Conservation (phyloP, 495 filamentous ascomycete species). For the Trichoderma asperelloides region DNA sequence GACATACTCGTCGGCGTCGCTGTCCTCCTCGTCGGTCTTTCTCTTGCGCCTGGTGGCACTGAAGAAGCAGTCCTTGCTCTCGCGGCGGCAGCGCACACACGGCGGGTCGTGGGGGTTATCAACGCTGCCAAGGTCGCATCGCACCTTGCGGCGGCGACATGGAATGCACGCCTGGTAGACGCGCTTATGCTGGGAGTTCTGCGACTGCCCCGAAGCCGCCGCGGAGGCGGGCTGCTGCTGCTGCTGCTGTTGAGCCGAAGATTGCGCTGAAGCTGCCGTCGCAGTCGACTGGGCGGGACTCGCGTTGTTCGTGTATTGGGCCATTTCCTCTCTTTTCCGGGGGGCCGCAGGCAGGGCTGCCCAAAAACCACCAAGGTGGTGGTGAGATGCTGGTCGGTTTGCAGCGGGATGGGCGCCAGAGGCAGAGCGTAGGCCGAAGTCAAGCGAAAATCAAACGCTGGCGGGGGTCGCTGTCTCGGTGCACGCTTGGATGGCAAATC, state of each 20-base stretch:
- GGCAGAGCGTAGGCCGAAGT: conserved; percentile 8
- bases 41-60: conserved; percentile 91
- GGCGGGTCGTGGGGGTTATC: conserved; percentile 91
- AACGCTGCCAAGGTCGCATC: conserved; percentile 88
- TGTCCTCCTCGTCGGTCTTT: conserved; percentile 52
- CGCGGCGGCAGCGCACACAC: conserved; percentile 85
- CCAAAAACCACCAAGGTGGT: neutral
- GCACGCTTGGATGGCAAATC: neutral
- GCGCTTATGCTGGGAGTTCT: conserved; percentile 50
- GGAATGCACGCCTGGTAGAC: conserved; percentile 87
- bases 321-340: neutral
- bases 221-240: conserved; percentile 13
- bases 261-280: neutral
- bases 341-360: no score
- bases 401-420: conserved; percentile 9
- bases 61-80: conserved; percentile 93
- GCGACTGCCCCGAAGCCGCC: conserved; percentile 13
- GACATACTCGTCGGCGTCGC: conserved; percentile 45
- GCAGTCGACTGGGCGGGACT: conserved; percentile 8
- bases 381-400: conserved; percentile 9
- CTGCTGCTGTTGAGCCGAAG: conserved; percentile 13
- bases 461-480: neutral
- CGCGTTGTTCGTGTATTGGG: conserved; percentile 11
- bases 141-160: conserved; percentile 83
- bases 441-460: neutral